phyloP scores from a whole-genome alignment of 495 filamentous ascomycete species.

The Penicillium pancosmium region DNA sequence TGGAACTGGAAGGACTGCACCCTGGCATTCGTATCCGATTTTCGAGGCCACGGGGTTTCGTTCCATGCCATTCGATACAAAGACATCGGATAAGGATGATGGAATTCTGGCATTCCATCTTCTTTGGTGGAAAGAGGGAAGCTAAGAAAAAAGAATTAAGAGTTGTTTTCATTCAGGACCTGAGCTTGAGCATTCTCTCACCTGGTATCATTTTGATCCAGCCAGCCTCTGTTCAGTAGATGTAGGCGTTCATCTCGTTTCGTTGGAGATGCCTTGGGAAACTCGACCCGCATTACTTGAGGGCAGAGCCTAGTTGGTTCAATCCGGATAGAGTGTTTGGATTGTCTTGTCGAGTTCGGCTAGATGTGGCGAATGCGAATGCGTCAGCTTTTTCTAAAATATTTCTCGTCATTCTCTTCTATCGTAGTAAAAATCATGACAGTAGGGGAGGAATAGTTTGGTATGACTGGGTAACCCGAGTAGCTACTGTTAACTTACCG shows the following conservation, averaged over 20 bases:
- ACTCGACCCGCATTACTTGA: neutral
- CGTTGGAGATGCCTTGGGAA: neutral
- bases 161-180: neutral
- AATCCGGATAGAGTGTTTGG: neutral
- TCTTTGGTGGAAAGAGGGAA: neutral
- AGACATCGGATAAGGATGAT: constrained; percentile 1
- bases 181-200: neutral
- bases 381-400: too few relatives aligned
- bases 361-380: neutral
- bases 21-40: neutral
- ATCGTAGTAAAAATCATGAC: too few relatives aligned
- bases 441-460: too few relatives aligned
- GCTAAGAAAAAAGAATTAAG: neutral
- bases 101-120: neutral
- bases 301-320: neutral
- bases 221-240: neutral
- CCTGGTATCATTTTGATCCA: neutral
- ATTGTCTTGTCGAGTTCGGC: neutral
- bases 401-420: too few relatives aligned
- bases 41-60: constrained; percentile 1
- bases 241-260: neutral
- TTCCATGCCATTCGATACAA: constrained; percentile 8
- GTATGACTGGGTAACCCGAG: too few relatives aligned
- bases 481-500: neutral
- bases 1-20: neutral